phyloP scores from a whole-genome alignment of 805 yeast species.

The Myxozyma geophila region DNA sequence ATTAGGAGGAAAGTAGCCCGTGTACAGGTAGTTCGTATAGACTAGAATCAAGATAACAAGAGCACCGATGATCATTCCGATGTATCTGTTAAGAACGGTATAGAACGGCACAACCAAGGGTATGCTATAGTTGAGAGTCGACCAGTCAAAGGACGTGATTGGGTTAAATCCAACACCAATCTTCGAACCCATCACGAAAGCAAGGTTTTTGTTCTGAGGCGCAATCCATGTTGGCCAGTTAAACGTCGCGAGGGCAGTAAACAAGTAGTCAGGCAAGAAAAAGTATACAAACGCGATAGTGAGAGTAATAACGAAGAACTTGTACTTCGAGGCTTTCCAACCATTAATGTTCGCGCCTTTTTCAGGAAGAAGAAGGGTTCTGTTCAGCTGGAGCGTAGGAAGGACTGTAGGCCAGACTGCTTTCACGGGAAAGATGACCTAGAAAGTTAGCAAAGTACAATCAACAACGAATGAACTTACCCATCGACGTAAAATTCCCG shows the following conservation, averaged over 20 bases:
- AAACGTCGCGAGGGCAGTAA: conserved; percentile 62
- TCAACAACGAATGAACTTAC: conserved; percentile 21
- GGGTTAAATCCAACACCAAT: conserved; percentile 74
- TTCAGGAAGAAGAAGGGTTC: conserved; percentile 29
- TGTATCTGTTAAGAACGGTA: conserved; percentile 49
- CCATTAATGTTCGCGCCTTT: conserved; percentile 52
- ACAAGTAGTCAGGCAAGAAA: conserved; percentile 65
- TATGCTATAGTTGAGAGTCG: conserved; percentile 48
- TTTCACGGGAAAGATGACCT: conserved; percentile 58
- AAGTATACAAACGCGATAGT: conserved; percentile 54
- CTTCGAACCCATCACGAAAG: conserved; percentile 65
- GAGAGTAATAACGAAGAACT: conserved; percentile 53
- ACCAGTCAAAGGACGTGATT: conserved; percentile 69
- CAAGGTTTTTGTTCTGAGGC: conserved; percentile 59
- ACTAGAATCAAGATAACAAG: conserved; percentile 58
- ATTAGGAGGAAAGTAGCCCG: conserved; percentile 51
- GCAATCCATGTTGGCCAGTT: conserved; percentile 68
- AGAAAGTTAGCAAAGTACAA: neutral
- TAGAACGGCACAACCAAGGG: conserved; percentile 47
- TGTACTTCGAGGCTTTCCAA: conserved; percentile 60
- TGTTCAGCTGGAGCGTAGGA: conserved; percentile 52
- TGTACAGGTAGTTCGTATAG: conserved; percentile 55
- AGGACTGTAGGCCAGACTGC: conserved; percentile 69
- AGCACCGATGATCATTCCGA: conserved; percentile 54
- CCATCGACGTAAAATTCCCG: conserved; percentile 65